Conservation (phyloP, 495 filamentous ascomycete genomes). For the Xylaria cubensis region DNA sequence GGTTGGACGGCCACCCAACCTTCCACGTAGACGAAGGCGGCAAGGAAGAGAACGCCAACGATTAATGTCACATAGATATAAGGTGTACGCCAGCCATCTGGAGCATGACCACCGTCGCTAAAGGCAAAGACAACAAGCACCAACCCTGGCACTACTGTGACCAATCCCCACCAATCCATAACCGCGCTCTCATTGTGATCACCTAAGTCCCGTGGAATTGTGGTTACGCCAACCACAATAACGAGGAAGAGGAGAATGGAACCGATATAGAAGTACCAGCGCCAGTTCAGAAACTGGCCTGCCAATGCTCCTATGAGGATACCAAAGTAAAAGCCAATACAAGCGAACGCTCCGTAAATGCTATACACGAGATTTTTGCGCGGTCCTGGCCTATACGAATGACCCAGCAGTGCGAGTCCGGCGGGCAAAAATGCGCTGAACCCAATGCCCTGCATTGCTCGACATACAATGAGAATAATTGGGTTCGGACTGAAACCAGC, state of each 20-base stretch:
- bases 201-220: slow-evolving; percentile 68
- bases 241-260: slow-evolving; percentile 55
- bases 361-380: slow-evolving; percentile 87
- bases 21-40: slow-evolving; percentile 72
- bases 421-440: slow-evolving; percentile 79
- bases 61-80: slow-evolving; percentile 71
- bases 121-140: slow-evolving; percentile 80
- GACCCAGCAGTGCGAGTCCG: slow-evolving; percentile 79
- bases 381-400: slow-evolving; percentile 81
- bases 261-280: slow-evolving; percentile 85
- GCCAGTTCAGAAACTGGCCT: slow-evolving; percentile 69
- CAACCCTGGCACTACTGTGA: slow-evolving; percentile 68
- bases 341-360: slow-evolving; percentile 78
- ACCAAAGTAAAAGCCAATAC: slow-evolving; percentile 80
- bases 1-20: slow-evolving; percentile 76
- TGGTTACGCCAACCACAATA: slow-evolving; percentile 62
- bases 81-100: slow-evolving; percentile 72
- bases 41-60: slow-evolving; percentile 63
- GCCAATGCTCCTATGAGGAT: slow-evolving; percentile 80
- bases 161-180: slow-evolving; percentile 76
- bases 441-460: slow-evolving; percentile 81
- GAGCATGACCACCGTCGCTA: slow-evolving; percentile 74
- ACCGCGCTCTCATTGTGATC: slow-evolving; percentile 42
- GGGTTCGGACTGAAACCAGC: slow-evolving; percentile 74
- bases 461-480: slow-evolving; percentile 74